Evolutionary conservation across 2,329 filamentous ascomycete genomes (phyloP).

Genomic region (Xylariomycetidae sp.): DNA sequence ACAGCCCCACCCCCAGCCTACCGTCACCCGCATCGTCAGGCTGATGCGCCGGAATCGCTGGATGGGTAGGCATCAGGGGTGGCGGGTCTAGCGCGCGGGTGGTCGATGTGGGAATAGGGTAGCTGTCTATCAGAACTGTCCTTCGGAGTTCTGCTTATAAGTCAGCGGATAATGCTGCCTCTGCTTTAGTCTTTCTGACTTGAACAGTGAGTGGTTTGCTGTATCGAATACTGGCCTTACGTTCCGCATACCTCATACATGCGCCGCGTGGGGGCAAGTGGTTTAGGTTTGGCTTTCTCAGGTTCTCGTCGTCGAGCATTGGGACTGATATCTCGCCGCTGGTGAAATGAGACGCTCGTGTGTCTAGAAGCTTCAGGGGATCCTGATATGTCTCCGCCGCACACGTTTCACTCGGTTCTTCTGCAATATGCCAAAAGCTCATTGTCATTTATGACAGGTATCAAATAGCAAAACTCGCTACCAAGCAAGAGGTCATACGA

Average conservation of each 20-base stretch:
- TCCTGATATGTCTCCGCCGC: too few relatives aligned
- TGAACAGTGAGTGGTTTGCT: neutral
- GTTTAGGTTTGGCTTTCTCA: too few relatives aligned
- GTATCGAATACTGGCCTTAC: neutral
- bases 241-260: neutral
- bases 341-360: too few relatives aligned
- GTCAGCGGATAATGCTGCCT: neutral
- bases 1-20: neutral
- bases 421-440: neutral
- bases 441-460: too few relatives aligned
- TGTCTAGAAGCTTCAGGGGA: too few relatives aligned
- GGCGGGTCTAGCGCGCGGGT: too few relatives aligned
- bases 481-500: neutral
- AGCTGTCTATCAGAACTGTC: too few relatives aligned
- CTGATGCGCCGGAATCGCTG: neutral
- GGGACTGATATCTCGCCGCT: too few relatives aligned
- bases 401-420: neutral
- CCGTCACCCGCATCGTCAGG: neutral
- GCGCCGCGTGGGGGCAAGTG: neutral
- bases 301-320: too few relatives aligned
- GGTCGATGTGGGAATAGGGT: too few relatives aligned
- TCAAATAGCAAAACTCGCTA: neutral
- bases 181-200: neutral
- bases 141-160: too few relatives aligned
- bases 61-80: constrained; percentile 1